phyloP scores from a whole-genome alignment of 768 basidiomycete species.

The Termitomyces sp. region DNA sequence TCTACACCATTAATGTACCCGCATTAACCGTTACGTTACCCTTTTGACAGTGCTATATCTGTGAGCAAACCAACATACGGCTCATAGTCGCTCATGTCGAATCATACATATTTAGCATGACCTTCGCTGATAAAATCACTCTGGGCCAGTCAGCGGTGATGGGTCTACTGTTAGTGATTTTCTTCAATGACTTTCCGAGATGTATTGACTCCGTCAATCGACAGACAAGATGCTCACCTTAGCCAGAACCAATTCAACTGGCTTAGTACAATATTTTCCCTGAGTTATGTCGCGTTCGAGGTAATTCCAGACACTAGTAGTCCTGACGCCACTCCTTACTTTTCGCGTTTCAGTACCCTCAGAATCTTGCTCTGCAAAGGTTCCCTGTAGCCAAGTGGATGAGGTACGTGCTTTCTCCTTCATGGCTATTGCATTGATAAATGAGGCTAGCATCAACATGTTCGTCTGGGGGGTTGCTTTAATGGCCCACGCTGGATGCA shows the following conservation, averaged over 20 bases:
- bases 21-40: background rate
- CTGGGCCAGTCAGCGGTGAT: conserved; percentile 72
- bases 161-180: conserved; percentile 52
- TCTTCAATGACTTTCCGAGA: background rate
- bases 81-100: background rate
- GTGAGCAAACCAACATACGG: conserved; percentile 32
- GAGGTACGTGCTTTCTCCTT: conserved; percentile 39
- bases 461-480: conserved; percentile 65
- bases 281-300: conserved; percentile 60
- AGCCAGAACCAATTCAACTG: conserved; percentile 69
- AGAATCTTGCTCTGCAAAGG: conserved; percentile 71
- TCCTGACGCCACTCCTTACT: background rate
- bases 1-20: background rate
- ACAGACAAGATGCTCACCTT: conserved; percentile 54
- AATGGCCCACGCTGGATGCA: conserved; percentile 58
- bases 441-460: conserved; percentile 59
- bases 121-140: conserved; percentile 73
- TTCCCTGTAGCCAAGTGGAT: conserved; percentile 83
- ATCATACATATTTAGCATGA: conserved; percentile 44
- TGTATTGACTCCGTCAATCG: background rate
- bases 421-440: conserved; percentile 5
- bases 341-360: conserved; percentile 51
- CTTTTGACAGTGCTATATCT: conserved; percentile 53
- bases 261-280: conserved; percentile 75
- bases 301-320: conserved; percentile 17